phyloP scores from a whole-genome alignment of 1,284 basidiomycete genomes.

The Papiliotrema laurentii region DNA sequence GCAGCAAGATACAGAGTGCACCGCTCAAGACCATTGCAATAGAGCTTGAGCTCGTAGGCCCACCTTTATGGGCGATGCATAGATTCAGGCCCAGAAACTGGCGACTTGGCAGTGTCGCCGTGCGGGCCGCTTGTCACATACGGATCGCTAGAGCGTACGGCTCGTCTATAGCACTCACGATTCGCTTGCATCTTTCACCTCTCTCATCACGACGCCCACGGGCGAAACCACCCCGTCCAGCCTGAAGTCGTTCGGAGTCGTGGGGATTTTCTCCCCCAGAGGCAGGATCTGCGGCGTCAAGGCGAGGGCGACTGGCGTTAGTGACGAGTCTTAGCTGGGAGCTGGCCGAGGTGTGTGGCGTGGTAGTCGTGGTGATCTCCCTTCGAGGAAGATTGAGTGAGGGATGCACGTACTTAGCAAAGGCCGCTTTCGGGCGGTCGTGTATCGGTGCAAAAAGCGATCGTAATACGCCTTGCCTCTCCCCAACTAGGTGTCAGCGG shows the following conservation, averaged over 20 bases:
- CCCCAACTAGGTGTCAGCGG: constrained; percentile 32
- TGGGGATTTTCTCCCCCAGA: constrained; percentile 24
- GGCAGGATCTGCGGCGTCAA: constrained; percentile 38
- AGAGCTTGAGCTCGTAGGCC: no score
- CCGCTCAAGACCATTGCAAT: no score
- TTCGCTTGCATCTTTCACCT: no score
- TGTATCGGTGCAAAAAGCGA: constrained; percentile 37
- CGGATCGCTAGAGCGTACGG: no score
- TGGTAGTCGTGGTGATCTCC: not conserved
- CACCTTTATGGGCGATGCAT: no score
- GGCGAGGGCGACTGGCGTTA: constrained; percentile 39
- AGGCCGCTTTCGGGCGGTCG: constrained; percentile 19
- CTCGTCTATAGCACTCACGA: no score
- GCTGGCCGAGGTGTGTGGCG: not conserved
- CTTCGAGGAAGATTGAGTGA: not conserved
- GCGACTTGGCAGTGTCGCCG: no score
- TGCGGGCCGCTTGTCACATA: no score
- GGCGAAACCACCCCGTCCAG: constrained; percentile 41
- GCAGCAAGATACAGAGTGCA: no score
- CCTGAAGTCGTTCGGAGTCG: constrained; percentile 31
- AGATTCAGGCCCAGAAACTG: no score
- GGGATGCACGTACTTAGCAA: constrained; percentile 27
- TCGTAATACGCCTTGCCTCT: constrained; percentile 48
- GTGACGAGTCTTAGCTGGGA: not conserved
- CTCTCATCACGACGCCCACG: constrained; percentile 25